These are phyloP conservation scores for Solanum infundibuliforme DNA, from an alignment of 257 asterid genomes.

Conservation along the genomic window DNA sequence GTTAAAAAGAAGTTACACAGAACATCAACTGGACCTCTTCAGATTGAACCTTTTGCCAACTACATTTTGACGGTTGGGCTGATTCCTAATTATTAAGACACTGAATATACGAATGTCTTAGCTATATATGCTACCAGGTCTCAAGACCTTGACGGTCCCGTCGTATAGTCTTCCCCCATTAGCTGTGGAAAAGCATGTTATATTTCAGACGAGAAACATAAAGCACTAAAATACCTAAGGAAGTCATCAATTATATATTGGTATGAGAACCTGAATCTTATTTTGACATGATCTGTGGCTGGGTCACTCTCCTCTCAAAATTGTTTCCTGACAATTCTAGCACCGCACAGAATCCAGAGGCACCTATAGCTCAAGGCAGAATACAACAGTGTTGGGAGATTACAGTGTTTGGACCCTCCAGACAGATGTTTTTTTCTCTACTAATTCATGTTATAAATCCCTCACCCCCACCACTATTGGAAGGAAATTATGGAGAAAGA, in stretches of 20 bases:
- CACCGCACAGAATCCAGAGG: background rate
- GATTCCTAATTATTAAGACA: background rate
- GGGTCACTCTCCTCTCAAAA: background rate
- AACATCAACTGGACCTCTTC: background rate
- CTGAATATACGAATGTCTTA: background rate
- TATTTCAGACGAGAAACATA: background rate
- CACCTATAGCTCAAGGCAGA: background rate
- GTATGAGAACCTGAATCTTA: background rate
- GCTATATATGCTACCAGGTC: background rate
- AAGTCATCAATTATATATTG: background rate
- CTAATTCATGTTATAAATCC: background rate
- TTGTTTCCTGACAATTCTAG: background rate
- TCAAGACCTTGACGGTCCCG: background rate
- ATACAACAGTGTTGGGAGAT: background rate
- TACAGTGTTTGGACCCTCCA: background rate
- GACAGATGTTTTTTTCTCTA: background rate
- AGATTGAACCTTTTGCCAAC: background rate
- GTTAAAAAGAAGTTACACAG: background rate
- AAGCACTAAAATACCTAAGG: background rate
- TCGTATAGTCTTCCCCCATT: background rate
- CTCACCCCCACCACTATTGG: background rate
- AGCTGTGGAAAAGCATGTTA: background rate
- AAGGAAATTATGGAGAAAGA: background rate
- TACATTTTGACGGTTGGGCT: background rate
- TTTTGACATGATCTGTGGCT: background rate